Conservation (phyloP, 371 early-diverging fungal genomes). For the Lichtheimia hyalospora region DNA sequence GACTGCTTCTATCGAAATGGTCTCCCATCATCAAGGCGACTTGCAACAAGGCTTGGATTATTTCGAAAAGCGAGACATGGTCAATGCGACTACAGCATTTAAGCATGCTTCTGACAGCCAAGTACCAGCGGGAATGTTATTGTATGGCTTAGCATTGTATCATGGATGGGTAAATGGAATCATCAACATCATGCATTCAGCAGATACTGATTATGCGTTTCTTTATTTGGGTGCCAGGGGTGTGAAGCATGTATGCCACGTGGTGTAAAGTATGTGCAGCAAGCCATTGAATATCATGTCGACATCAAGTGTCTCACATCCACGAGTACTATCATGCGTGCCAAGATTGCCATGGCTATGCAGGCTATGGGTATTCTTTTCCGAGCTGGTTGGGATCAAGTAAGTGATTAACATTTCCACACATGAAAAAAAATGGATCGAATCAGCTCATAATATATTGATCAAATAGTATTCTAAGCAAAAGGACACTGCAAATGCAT, state of each 20-base stretch:
- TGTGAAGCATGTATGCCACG: not conserved
- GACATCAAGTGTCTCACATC: no score
- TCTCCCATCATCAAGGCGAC: not conserved
- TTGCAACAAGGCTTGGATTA: slow-evolving; percentile 21
- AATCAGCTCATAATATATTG: not conserved
- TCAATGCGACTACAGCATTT: slow-evolving; percentile 82
- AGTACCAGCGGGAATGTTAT: slow-evolving; percentile 78
- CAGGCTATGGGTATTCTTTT: not conserved
- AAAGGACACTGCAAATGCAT: not conserved
- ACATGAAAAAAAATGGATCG: not conserved
- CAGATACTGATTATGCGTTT: not conserved
- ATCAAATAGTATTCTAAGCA: not conserved
- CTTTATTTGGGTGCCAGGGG: not conserved
- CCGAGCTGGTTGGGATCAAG: not conserved
- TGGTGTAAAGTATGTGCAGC: not conserved
- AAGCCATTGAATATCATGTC: not conserved
- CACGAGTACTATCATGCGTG: not conserved
- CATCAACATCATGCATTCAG: not conserved
- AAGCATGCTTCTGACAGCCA: slow-evolving; percentile 73
- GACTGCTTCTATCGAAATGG: not conserved
- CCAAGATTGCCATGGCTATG: not conserved
- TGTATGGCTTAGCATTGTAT: slow-evolving; percentile 85
- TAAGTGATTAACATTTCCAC: not conserved
- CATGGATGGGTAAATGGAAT: slow-evolving; percentile 75
- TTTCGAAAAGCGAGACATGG: slow-evolving; percentile 61